Conservation (phyloP, 345 rosid species). For the Moringa oleifera region DNA sequence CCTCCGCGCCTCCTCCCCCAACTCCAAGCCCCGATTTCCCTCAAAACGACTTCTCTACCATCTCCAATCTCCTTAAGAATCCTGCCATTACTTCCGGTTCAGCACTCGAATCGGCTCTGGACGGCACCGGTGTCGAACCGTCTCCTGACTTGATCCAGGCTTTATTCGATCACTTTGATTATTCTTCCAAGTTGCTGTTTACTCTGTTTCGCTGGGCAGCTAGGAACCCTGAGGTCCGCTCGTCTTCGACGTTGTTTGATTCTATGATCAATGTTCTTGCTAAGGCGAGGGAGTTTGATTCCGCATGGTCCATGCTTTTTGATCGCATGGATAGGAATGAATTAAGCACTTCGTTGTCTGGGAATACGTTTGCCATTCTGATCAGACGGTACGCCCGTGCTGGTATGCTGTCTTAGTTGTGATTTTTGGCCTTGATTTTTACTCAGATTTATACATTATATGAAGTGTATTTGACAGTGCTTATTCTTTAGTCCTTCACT, state of each 20-base stretch:
- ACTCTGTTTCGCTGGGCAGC: slow-evolving; percentile 70
- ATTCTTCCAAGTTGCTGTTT: slow-evolving; percentile 62
- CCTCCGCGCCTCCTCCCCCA: slow-evolving; percentile 15
- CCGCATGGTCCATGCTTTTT: slow-evolving; percentile 65
- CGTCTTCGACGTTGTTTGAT: slow-evolving; percentile 40
- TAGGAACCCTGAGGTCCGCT: slow-evolving; percentile 45
- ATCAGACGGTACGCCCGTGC: slow-evolving; percentile 82
- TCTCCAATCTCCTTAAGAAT: slow-evolving; percentile 48
- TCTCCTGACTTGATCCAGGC: slow-evolving; percentile 33
- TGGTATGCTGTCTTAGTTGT: slow-evolving; percentile 32
- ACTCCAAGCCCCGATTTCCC: slow-evolving; percentile 23
- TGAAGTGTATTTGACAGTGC: too few relatives aligned
- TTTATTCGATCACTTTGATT: slow-evolving; percentile 48
- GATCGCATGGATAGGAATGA: slow-evolving; percentile 33
- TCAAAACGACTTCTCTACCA: slow-evolving; percentile 33
- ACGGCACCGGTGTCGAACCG: slow-evolving; percentile 51
- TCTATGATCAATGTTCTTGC: slow-evolving; percentile 49
- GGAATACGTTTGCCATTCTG: slow-evolving; percentile 53
- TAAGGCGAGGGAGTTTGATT: slow-evolving; percentile 60
- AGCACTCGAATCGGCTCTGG: slow-evolving; percentile 45
- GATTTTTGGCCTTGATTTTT: too few relatives aligned
- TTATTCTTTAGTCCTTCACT: too few relatives aligned
- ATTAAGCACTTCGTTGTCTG: slow-evolving; percentile 41
- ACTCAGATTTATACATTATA: too few relatives aligned
- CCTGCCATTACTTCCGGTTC: slow-evolving; percentile 34